Evolutionary conservation across 805 yeast genomes (phyloP), one percentile per base, ranked within the genome.

Genomic region (Barnettozyma siamensis): DNA sequence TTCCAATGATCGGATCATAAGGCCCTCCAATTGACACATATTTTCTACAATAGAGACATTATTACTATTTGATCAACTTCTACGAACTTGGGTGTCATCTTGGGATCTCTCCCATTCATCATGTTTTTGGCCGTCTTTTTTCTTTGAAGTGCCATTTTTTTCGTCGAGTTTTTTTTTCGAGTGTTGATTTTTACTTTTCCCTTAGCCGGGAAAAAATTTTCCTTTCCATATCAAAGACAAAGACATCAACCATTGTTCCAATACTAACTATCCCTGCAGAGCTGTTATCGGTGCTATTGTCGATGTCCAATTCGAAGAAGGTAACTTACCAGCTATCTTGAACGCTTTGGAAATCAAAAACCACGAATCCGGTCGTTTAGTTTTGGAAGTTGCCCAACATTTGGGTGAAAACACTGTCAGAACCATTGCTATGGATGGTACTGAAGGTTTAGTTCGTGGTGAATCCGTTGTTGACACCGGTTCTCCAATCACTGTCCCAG

Each of bases 401-500:
- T 82, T 93, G 72, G 99, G 99, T 80, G 98, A 93, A 80, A 88
- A 88, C 86, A 85, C 98, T 62, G 98, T 93, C 70, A 91, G 99
- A 84, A 84, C 99, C 69, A 93, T 93, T 84, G 98, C 99, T 67
- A 93, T 93, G 99, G 99, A 93, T 73, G 98, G 98, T 87, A 93
- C 99, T 60, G 98, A 91, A 74, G 99, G 99, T 88, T 83, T 93
- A 65, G 96, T 88, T 62, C 91, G 99, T 81, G 99, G 99, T 72
- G 82, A 84, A 64, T 43, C 74, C 47, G 99, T 93, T 62, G 55
- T 65, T 54, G 99, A 93, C 78, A 89, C 98, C 55, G 99, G 99
- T 72, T 77, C 96, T 53, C 99, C 99, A 73, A 93, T 93, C 70
- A 83, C 96, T 59, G 95, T 93, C 60, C 99, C 99, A 60, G 99